Percentiles rank a stretch among this genome's conserved stretches.
Conservation (phyloP, 257 asterid genomes). For the Solanum peruvianum region DNA sequence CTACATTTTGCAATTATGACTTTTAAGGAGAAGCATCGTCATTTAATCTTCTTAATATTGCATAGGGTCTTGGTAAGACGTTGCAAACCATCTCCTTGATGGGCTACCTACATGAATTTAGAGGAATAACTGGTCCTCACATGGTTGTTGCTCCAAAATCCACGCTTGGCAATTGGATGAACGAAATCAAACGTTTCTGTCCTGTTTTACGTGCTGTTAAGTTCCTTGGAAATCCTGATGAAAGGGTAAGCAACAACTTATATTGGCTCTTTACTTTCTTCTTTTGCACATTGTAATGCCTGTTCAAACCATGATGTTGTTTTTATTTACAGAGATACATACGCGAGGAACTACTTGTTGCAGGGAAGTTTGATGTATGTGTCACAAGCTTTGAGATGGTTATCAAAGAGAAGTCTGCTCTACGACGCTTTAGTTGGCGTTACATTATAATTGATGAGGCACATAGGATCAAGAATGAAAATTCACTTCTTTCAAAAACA, state of each 20-base stretch:
- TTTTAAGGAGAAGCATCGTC: neutral
- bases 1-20: too few species aligned
- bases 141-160: conserved; percentile 99
- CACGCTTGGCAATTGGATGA: conserved; percentile 99
- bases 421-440: conserved; percentile 98
- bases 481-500: conserved; percentile 90
- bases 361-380: conserved; percentile 96
- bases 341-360: conserved; percentile 90
- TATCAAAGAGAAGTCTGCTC: conserved; percentile 71
- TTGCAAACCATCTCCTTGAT: conserved; percentile 94
- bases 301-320: neutral
- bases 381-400: conserved; percentile 99
- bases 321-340: conserved; percentile 50
- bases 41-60: neutral
- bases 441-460: conserved; percentile 97
- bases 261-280: neutral
- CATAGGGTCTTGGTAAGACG: conserved; percentile 94
- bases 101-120: conserved; percentile 89
- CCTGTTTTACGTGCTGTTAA: conserved; percentile 87
- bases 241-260: conserved; percentile 50
- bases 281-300: neutral
- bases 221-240: conserved; percentile 97
- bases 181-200: conserved; percentile 91
- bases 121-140: conserved; percentile 99
- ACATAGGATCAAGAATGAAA: conserved; percentile 95